Conservation (phyloP, 257 asterid species). For the Forsythia suspensa region DNA sequence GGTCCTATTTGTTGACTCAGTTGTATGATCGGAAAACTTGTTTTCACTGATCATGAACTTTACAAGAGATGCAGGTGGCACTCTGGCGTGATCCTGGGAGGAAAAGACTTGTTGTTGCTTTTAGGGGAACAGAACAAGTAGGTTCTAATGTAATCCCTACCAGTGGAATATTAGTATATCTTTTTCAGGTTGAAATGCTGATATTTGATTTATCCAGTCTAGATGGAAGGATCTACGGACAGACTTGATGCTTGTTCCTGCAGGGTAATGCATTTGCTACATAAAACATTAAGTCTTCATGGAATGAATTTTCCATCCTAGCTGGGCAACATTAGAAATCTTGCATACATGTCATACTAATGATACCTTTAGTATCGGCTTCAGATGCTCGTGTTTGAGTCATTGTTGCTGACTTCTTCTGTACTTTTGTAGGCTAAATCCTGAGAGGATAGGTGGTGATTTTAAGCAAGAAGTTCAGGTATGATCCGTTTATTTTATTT, state of each 20-base stretch:
- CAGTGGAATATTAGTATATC: not conserved
- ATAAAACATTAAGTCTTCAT: not conserved
- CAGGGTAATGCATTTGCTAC: slow-evolving; percentile 66
- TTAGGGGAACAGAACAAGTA: slow-evolving; percentile 99
- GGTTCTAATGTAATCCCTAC: slow-evolving; percentile 25
- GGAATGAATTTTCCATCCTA: not conserved
- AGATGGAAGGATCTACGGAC: slow-evolving; percentile 94
- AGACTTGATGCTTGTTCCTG: slow-evolving; percentile 89
- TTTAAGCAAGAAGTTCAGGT: slow-evolving; percentile 92
- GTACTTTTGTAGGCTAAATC: slow-evolving; percentile 69
- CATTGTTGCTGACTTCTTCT: slow-evolving; percentile 30
- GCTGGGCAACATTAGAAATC: not conserved
- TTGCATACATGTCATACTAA: not conserved
- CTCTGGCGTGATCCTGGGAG: slow-evolving; percentile 84
- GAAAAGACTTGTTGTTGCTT: slow-evolving; percentile 88
- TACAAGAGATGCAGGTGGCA: slow-evolving; percentile 65
- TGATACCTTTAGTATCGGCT: slow-evolving; percentile 8
- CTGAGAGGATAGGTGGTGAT: slow-evolving; percentile 97
- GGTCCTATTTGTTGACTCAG: slow-evolving; percentile 7
- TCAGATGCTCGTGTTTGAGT: not conserved
- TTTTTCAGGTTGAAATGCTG: slow-evolving; percentile 20
- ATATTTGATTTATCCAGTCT: slow-evolving; percentile 50
- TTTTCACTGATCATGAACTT: slow-evolving; percentile 25
- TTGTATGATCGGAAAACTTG: slow-evolving; percentile 4
- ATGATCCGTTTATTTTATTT: slow-evolving; percentile 10